Base-by-base conservation (phyloP, 352 stramenopile species). In the Phytophthora hibernalis region DNA sequence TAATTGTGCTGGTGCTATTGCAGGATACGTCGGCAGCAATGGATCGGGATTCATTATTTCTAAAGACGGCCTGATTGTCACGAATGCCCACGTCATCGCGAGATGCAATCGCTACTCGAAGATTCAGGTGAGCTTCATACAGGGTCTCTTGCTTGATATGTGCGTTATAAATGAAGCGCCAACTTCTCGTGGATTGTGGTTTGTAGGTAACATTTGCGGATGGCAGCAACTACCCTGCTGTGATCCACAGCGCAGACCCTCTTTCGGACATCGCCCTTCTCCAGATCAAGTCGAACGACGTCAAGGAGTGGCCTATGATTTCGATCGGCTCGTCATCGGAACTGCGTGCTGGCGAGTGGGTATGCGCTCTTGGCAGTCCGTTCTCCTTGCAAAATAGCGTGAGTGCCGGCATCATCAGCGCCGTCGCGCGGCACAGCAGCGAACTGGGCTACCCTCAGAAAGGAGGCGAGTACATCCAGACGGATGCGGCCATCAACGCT, bases 31-130 rank as follows among this genome's bases (percentile, higher is more conserved):
- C 38, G 79, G 72, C n/a, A 93, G 81, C 57, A 93, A 93, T 65
- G 93, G 93, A 3, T 97, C 87, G 30, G 94, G 94, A n/a, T 98
- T 98, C 49, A 92, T 98, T 57, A 95, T 98, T 18, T 79, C 81
- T 8, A 66, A 70, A 10, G 83, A 95, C 44, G 94, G 93, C 5
- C 70, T 97, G 20, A 86, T 98, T 21, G 89, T 98, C 40, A 98
- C 94, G 26, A 98, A 98, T 55, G 92, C 92, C 1, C 94, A 98
- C 57, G 94, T 98, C 5, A 82, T 98, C 20, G 86, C 86, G 22
- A 77, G 81, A 31, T 90, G 82, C 75, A 91, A 93, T 68, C 80
- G 80, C 24, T 92, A 91, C 52, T 93, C 82, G 5, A 89, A 87
- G 44, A 95, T 95, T 66, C 79, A 91, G 76, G 86, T 93, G 42